Base-by-base conservation (phyloP, 257 asterid genomes). In the Capsicum baccatum region DNA sequence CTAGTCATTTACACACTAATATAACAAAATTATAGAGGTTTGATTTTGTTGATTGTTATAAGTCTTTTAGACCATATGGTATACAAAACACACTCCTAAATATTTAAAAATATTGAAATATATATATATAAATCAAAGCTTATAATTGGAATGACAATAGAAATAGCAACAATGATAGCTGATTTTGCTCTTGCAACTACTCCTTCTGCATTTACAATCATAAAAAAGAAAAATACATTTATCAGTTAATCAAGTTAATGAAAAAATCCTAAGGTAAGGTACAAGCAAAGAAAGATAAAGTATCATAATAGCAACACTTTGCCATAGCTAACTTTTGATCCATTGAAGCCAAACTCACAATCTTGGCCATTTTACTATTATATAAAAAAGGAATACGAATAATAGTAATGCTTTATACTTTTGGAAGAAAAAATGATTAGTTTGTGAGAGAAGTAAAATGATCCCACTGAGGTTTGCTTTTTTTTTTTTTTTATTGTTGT, bases 301-400 rank as follows among this genome's bases (percentile, higher is more conserved):
- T 85, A 95, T 97, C 99, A 55, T 74, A 94, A 86, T 98, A 91
- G 64, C 95, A 95, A 17, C 94, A 95, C 83, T 89, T 70, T 9
- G 57, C 57, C 79, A 44, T 44, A 12, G 37, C 57, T 71, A 71
- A 13, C 44, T 71, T 44, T 44, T 71, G 79, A 48, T 71, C 79
- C 79, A 44, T 21, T 17, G 57, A n/a, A 17, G 57, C 79, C 16
- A 71, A 71, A 71, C 57, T 71, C 9, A 71, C 79, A 71, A 44
- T 71, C 37, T 71, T 17, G 3, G 79, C 37, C 79, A 71, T 71
- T 71, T 44, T 44, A n/a, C 6, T 37, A 17, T 70, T 44, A 57
- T 70, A 59, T 39, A 39, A 39, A 39, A 4, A 39, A 39, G 44
- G 2, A 39, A 3, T 39, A 39, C 0, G 6, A 13, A 3, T 55